Base-by-base conservation (phyloP, 441 rosid species). In the Populus hybrid region DNA sequence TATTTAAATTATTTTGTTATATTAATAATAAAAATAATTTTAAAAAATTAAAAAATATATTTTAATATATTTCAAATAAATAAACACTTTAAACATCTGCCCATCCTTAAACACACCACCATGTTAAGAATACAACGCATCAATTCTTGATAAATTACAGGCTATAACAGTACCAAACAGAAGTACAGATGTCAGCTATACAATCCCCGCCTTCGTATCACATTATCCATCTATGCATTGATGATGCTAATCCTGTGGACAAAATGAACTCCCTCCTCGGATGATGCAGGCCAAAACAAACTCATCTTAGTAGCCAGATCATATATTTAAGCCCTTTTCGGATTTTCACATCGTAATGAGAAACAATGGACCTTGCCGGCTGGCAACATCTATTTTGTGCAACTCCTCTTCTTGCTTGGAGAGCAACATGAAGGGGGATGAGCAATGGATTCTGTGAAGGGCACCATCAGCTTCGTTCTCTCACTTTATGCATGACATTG, bases 401-500 rank as follows among this genome's bases (percentile, higher is more conserved):
- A 24, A 10, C 63, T 71, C 76, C 9, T 57, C 12, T 65, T 59
- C 6, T 42, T 28, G n/a, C 12, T 12, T 7, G 21, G 70, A 67
- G n/a, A 73, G 64, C 18, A 67, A 63, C 38, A 64, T 19, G 42
- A 32, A 2, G 16, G 35, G 68, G 5, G 14, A 32, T 66, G 26
- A 46, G 36, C 24, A 18, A 75, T 72, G 26, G 79, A 73, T 76
- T 57, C 69, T 9, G 19, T 26, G 23, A 14, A 4, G 40, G 6
- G 26, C 38, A 59, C 57, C 32, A 34, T 67, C 76, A 65, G 50
- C 76, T 67, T 61, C 63, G 36, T 61, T 14, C 70, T 38, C 57
- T 5, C 19, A 7, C 40, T 73, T 73, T 71, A 68, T 30, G 42
- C 73, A 53, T 63, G 73, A 71, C 35, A 16, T 85, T 70, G 46